Percentiles rank a stretch among this genome's conserved stretches.
Conservation (phyloP, 2,329 filamentous ascomycete genomes). For the Aschersonia sp. region DNA sequence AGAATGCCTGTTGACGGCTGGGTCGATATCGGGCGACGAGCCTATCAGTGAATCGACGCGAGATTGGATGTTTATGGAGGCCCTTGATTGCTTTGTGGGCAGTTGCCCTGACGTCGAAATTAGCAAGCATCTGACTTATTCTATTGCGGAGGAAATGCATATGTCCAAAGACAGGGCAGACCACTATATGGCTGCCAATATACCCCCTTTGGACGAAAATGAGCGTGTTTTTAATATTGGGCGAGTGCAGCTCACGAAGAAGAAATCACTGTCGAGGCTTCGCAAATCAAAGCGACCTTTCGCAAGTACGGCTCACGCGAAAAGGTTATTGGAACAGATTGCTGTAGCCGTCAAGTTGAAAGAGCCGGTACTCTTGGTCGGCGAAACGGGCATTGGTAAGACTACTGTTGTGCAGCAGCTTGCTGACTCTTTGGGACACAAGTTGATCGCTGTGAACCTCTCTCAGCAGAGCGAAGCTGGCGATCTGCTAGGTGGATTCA, state of each 20-base stretch:
- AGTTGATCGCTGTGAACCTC: slow-evolving; percentile 82
- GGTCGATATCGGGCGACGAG: slow-evolving; percentile 52
- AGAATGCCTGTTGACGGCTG: slow-evolving; percentile 44
- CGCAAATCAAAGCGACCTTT: slow-evolving; percentile 52
- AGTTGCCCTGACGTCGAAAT: slow-evolving; percentile 54
- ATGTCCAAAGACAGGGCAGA: slow-evolving; percentile 70
- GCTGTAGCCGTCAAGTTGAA: slow-evolving; percentile 65
- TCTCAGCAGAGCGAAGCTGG: slow-evolving; percentile 96
- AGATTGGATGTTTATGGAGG: slow-evolving; percentile 86
- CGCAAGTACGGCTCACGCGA: slow-evolving; percentile 75
- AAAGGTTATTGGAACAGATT: slow-evolving; percentile 76
- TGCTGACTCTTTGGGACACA: slow-evolving; percentile 69
- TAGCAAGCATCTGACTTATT: slow-evolving; percentile 44
- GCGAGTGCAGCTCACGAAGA: slow-evolving; percentile 47
- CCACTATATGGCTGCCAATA: slow-evolving; percentile 60
- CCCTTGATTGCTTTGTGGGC: slow-evolving; percentile 81
- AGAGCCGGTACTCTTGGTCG: slow-evolving; percentile 91
- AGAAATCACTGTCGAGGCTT: slow-evolving; percentile 31
- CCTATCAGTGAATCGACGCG: slow-evolving; percentile 55
- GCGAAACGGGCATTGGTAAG: slow-evolving; percentile 96
- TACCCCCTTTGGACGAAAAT: slow-evolving; percentile 52
- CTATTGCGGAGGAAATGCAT: slow-evolving; percentile 76
- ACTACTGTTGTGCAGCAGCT: slow-evolving; percentile 92
- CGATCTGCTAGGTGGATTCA: slow-evolving; percentile 92
- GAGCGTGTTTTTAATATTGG: slow-evolving; percentile 47